Evolutionary conservation across 768 basidiomycete genomes (phyloP).

Genomic region (Steccherinum ochraceum): DNA sequence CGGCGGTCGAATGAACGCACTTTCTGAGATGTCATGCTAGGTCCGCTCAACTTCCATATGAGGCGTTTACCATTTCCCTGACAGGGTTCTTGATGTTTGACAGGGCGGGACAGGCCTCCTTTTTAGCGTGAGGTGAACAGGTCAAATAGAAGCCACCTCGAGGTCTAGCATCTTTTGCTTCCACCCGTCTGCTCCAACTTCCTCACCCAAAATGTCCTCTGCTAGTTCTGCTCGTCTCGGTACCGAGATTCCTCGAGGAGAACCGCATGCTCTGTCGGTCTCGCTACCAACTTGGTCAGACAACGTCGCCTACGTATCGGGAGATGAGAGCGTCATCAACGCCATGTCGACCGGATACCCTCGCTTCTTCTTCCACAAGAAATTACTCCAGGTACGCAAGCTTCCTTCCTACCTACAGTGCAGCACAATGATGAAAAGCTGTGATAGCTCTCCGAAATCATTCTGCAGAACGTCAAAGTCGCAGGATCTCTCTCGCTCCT

Average conservation of each 20-base stretch:
- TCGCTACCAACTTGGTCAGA: conserved; percentile 44
- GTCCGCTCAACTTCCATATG: too few species aligned
- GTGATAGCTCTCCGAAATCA: not conserved
- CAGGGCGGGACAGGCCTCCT: too few species aligned
- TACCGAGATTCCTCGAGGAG: not conserved
- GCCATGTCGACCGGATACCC: conserved; percentile 45
- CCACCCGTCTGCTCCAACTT: not conserved
- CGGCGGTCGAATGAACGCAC: too few species aligned
- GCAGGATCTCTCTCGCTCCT: not conserved
- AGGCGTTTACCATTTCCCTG: too few species aligned
- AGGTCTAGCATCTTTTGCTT: too few species aligned
- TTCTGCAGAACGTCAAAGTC: not conserved
- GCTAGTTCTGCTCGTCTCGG: not conserved
- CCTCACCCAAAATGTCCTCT: not conserved
- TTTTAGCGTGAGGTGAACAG: too few species aligned
- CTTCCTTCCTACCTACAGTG: conserved; percentile 7
- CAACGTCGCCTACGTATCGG: conserved; percentile 42
- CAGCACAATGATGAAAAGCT: not conserved
- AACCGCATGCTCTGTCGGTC: conserved; percentile 41
- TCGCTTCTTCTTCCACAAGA: conserved; percentile 42
- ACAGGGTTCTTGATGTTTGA: too few species aligned
- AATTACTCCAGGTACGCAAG: conserved; percentile 42
- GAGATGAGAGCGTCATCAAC: conserved; percentile 33
- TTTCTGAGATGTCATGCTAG: too few species aligned
- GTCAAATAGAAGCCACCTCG: too few species aligned